Conservation (phyloP, 2,329 filamentous ascomycete genomes). For the Aspergillus fijiensis region DNA sequence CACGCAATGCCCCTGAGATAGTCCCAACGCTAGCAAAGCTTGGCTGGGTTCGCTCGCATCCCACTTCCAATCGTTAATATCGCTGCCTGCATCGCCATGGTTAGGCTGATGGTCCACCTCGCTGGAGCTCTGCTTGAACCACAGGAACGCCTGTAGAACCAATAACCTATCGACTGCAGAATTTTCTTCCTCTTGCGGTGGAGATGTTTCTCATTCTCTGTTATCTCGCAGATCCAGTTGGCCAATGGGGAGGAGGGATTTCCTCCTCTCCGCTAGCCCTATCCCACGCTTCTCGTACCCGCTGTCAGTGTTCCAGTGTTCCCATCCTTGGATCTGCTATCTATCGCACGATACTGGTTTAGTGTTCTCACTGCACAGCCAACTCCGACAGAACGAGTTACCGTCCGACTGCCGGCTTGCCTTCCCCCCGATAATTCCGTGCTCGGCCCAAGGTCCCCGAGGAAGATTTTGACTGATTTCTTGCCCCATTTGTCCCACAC, state of each 20-base stretch:
- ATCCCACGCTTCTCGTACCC: not conserved
- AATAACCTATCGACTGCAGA: not conserved
- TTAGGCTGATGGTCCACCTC: not conserved
- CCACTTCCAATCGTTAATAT: not conserved
- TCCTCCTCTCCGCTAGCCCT: not conserved
- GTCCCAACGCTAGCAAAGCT: constrained; percentile 6
- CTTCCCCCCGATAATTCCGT: not conserved
- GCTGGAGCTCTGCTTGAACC: not conserved
- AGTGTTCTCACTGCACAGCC: not conserved
- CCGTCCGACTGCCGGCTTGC: not conserved
- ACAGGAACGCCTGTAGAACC: not conserved
- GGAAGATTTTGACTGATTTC: not conserved
- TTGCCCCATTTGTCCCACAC: constrained; percentile 6
- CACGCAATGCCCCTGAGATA: constrained; percentile 8
- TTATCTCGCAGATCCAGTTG: not conserved
- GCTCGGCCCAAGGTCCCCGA: not conserved
- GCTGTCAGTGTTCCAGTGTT: not conserved
- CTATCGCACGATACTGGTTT: not conserved
- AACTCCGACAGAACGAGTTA: not conserved
- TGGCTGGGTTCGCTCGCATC: not conserved
- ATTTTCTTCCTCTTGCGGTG: not conserved
- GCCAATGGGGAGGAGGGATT: not conserved
- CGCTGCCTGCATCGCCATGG: constrained; percentile 2
- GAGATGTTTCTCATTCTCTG: not conserved
- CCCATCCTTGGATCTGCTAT: not conserved